Percentiles rank a stretch among this genome's conserved stretches.
Conservation (phyloP, 2,329 filamentous ascomycete genomes). For the Aspergillus piperis region DNA sequence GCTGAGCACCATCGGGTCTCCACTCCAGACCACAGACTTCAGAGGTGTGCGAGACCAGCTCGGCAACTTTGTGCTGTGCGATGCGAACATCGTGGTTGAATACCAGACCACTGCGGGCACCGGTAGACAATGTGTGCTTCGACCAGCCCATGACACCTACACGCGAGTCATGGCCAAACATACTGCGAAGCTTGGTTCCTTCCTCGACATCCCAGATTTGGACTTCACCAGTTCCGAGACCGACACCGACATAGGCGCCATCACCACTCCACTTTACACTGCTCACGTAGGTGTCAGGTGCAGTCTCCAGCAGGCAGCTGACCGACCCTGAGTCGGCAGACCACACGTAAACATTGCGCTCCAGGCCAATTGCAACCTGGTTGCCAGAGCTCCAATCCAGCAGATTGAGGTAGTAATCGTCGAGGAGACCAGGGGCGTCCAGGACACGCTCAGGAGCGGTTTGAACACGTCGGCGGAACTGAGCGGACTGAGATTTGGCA, state of each 20-base stretch:
- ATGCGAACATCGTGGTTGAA: conserved; percentile 99
- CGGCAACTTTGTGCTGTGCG: conserved; percentile 95
- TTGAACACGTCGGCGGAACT: conserved; percentile 87
- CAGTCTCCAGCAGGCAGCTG: conserved; percentile 82
- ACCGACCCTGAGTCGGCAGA: conserved; percentile 92
- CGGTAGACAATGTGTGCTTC: conserved; percentile 95
- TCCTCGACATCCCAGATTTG: conserved; percentile 99
- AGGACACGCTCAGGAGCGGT: conserved; percentile 95
- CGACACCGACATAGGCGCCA: conserved; percentile 93
- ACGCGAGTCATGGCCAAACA: conserved; percentile 95
- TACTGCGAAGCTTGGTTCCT: conserved; percentile 91
- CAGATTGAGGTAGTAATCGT: conserved; percentile 98
- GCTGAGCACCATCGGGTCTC: conserved; percentile 93
- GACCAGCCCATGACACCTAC: conserved; percentile 99
- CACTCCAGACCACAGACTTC: conserved; percentile 98
- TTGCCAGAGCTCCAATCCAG: conserved; percentile 98
- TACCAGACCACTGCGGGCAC: conserved; percentile 89
- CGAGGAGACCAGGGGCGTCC: conserved; percentile 91
- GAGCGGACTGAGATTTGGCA: conserved; percentile 70
- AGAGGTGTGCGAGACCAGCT: conserved; percentile 94
- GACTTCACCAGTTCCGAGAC: conserved; percentile 91
- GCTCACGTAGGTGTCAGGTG: conserved; percentile 90
- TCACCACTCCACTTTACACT: conserved; percentile 99
- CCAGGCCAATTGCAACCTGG: conserved; percentile 95
- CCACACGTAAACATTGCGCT: conserved; percentile 98